Evolutionary conservation across 345 rosid species (phyloP).

Genomic region (Passiflora organensis): DNA sequence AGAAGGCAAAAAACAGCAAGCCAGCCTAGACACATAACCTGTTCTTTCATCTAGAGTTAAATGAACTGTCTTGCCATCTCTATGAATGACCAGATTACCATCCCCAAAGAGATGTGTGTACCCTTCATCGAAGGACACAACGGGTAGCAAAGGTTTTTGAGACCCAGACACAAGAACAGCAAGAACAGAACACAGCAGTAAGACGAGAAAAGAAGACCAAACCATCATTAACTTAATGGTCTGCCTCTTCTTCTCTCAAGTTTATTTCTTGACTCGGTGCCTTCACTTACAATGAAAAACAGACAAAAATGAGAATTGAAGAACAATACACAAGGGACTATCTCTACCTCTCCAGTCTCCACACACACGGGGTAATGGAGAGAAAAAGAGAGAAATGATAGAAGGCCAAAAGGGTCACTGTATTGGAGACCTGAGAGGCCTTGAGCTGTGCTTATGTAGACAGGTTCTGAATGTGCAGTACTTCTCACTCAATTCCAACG

Average conservation of each 20-base stretch:
- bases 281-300: no score
- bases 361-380: no score
- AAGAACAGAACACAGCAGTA: slow-evolving; percentile 29
- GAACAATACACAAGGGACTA: no score
- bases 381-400: slow-evolving; percentile 12
- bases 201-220: slow-evolving; percentile 20
- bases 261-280: no score
- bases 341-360: no score
- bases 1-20: no score
- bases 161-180: slow-evolving; percentile 56
- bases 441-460: slow-evolving; percentile 39
- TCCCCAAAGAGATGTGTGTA: slow-evolving; percentile 88
- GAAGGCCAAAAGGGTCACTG: slow-evolving; percentile 16
- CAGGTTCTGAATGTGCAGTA: background rate
- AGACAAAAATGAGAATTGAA: no score
- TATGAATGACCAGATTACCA: slow-evolving; percentile 59
- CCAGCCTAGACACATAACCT: slow-evolving; percentile 31
- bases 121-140: slow-evolving; percentile 80
- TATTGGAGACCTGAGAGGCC: slow-evolving; percentile 22
- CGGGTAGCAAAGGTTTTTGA: slow-evolving; percentile 40
- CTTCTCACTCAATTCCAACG: background rate
- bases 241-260: background rate
- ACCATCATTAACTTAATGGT: slow-evolving; percentile 24
- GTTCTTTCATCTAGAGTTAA: slow-evolving; percentile 82
- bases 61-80: slow-evolving; percentile 78